phyloP scores from a whole-genome alignment of 1,139 yeast genomes.

The Yamadazyma atmosphaerica region DNA sequence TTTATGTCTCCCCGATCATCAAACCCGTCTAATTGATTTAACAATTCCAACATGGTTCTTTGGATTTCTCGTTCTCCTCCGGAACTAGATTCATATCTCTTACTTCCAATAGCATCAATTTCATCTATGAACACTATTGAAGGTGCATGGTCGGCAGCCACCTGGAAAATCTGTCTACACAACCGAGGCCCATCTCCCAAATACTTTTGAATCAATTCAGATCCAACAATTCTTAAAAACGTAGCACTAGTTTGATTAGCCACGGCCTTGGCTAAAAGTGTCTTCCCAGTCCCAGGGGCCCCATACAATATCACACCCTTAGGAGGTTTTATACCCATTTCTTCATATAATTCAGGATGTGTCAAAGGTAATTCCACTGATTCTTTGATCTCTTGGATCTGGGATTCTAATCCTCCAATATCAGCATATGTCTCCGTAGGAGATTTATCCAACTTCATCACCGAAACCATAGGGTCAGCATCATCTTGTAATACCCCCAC shows the following conservation, averaged over 20 bases:
- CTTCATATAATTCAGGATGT: slow-evolving; percentile 97
- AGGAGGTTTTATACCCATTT: slow-evolving; percentile 99
- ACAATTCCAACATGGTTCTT: slow-evolving; percentile 95
- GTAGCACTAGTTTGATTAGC: slow-evolving; percentile 98
- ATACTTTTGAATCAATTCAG: slow-evolving; percentile 95
- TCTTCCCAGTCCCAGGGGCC: slow-evolving; percentile 99
- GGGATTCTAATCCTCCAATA: slow-evolving; percentile 94
- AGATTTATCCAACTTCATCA: slow-evolving; percentile 95
- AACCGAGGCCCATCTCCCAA: slow-evolving; percentile 98
- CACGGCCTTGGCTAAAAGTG: slow-evolving; percentile 94
- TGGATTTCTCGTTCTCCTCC: slow-evolving; percentile 99
- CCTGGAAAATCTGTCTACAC: slow-evolving; percentile 91
- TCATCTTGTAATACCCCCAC: slow-evolving; percentile 95
- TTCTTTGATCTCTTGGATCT: slow-evolving; percentile 97
- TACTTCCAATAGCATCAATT: slow-evolving; percentile 98
- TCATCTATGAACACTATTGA: slow-evolving; percentile 98
- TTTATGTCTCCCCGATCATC: slow-evolving; percentile 98
- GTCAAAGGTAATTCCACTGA: slow-evolving; percentile 96
- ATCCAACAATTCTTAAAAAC: slow-evolving; percentile 92
- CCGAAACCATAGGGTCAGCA: slow-evolving; percentile 96
- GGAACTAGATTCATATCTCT: slow-evolving; percentile 91
- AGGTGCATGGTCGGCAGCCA: slow-evolving; percentile 97
- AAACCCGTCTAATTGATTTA: slow-evolving; percentile 96
- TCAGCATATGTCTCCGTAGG: slow-evolving; percentile 97
- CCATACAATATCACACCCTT: slow-evolving; percentile 98